Evolutionary conservation across 2,329 filamentous ascomycete species (phyloP), one percentile per base, ranked within the genome.

Genomic region (Alternaria solani): DNA sequence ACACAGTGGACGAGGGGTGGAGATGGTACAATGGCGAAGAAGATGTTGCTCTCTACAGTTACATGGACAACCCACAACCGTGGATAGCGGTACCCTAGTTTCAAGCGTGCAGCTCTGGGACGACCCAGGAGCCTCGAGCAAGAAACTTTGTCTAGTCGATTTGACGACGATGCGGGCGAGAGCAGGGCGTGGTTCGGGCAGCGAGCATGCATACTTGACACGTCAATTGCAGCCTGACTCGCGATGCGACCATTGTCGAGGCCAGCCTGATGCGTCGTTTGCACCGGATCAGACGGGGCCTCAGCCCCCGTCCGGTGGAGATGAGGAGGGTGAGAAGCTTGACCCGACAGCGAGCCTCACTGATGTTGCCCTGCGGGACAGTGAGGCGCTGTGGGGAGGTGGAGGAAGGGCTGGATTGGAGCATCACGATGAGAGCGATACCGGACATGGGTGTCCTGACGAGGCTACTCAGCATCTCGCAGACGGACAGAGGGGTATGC

Each of bases 1-100:
- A 30, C 90, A 93, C 74, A 86, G 88, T 62, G 88, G 84, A 4
- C 81, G 91, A 65, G 91, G 90, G 12, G 87, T 83, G 9, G 83
- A 89, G 69, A 80, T 86, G 26, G 82, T 93, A 32, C 76, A 75
- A 23, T 93, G 91, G 91, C 55, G 51, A 90, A 81, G 51, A 56
- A 20, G 56, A 46, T 26, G 32, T n/a, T 23, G 14, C 38, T 5
- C 36, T 12, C 42, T 38, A 38, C 38, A 23, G 38, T 20, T 49
- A 49, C 46, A 49, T 49, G 23, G 52, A 46, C 28, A 48, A 55
- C 32, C 56, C 56, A 43, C 36, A 25, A 7, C 7, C 11, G 25
- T 53, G 42, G 43, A 55, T 56, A 41, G 39, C 38, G 53, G 57
- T 18, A 84, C 80, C 66, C 81, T 80, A 44, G 86, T 87, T 69